phyloP scores from a whole-genome alignment of 148 eudicot species.

The Spergularia bocconei region DNA sequence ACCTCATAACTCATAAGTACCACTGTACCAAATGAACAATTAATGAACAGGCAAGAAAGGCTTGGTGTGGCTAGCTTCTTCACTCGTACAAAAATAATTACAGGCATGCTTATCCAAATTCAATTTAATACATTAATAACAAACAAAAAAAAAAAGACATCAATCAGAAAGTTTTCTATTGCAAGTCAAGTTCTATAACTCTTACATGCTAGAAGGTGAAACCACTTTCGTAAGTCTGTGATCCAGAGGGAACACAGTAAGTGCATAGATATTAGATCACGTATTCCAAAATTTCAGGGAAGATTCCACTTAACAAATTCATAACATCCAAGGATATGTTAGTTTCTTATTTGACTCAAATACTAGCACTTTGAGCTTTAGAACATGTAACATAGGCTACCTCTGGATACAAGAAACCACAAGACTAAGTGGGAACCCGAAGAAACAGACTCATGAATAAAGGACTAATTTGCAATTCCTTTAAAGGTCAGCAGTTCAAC shows the following conservation, averaged over 20 bases:
- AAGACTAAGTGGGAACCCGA: neutral
- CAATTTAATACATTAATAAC: neutral
- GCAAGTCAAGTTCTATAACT: too few species aligned
- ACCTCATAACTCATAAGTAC: neutral
- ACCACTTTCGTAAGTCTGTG: neutral
- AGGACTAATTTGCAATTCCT: neutral
- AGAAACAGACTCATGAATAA: neutral
- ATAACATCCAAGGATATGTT: too few species aligned
- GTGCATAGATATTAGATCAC: neutral
- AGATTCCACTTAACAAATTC: too few species aligned
- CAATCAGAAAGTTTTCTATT: neutral
- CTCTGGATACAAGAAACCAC: too few species aligned
- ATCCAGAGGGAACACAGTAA: neutral
- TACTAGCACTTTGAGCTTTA: too few species aligned
- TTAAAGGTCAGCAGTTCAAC: neutral
- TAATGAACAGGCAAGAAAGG: neutral
- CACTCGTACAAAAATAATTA: too few species aligned
- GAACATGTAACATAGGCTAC: too few species aligned
- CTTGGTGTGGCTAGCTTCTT: neutral
- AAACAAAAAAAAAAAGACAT: neutral
- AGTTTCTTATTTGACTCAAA: too few species aligned
- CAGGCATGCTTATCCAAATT: neutral
- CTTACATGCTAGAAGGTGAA: neutral
- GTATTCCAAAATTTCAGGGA: neutral
- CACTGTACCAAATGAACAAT: neutral